phyloP scores from a whole-genome alignment of 1,139 yeast genomes.

The Lodderomyces beijingensis region DNA sequence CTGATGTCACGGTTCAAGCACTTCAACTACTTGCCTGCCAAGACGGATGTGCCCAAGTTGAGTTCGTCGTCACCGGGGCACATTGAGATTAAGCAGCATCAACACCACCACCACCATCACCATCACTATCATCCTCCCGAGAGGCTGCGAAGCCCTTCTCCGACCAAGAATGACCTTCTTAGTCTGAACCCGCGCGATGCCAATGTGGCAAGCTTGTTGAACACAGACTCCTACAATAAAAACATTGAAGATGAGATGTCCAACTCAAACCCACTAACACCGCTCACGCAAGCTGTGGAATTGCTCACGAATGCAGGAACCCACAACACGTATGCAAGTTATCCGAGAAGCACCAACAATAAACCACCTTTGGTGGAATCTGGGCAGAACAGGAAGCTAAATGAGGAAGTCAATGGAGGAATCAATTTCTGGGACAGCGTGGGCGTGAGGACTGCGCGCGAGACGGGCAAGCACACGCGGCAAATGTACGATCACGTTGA shows the following conservation, averaged over 20 bases:
- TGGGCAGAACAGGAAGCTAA: background rate
- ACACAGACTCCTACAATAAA: background rate
- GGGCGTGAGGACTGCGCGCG: too few species aligned
- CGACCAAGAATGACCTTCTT: too few species aligned
- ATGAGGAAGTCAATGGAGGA: background rate
- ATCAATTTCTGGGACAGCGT: too few species aligned
- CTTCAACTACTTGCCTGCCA: constrained; percentile 68
- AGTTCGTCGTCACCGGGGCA: constrained; percentile 46
- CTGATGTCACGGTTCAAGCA: constrained; percentile 60
- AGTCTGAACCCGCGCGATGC: too few species aligned
- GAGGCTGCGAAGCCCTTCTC: background rate
- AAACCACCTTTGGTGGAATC: constrained; percentile 2
- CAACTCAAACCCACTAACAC: constrained; percentile 29
- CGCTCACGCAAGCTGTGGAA: constrained; percentile 43
- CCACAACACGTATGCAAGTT: background rate
- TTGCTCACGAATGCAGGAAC: constrained; percentile 35
- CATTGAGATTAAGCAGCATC: constrained; percentile 9
- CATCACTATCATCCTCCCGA: constrained; percentile 22
- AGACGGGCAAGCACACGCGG: constrained; percentile 20
- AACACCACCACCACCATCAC: constrained; percentile 28
- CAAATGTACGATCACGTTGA: constrained; percentile 47
- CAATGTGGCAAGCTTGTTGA: background rate
- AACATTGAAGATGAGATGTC: constrained; percentile 2
- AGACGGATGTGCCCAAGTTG: constrained; percentile 66
- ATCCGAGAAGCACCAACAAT: constrained; percentile 12